Percentiles rank a stretch among this genome's conserved stretches.
Evolutionary conservation across 1,284 basidiomycete genomes (phyloP).

Genomic region (Puccinia sorghi): DNA sequence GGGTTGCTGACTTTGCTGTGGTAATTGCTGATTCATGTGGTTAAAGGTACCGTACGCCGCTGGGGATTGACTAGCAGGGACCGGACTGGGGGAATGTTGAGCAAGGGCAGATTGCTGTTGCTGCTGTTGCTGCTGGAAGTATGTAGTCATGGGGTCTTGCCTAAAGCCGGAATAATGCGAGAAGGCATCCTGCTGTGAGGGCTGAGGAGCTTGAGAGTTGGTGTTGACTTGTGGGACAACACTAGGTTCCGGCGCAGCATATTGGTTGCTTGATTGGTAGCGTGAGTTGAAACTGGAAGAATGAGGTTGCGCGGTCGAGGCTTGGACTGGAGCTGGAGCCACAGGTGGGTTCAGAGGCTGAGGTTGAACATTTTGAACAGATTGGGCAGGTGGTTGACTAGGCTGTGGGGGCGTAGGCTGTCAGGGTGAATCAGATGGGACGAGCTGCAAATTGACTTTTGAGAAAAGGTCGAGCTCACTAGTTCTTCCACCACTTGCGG

Average conservation of each 20-base stretch:
- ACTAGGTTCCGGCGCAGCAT: constrained; percentile 26
- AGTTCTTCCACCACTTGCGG: constrained; percentile 38
- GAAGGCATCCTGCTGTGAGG: constrained; percentile 40
- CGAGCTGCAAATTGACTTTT: background rate
- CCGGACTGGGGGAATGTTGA: constrained; percentile 45
- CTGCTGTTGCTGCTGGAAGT: constrained; percentile 48
- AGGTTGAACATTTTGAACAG: constrained; percentile 33
- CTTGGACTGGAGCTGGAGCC: constrained; percentile 8
- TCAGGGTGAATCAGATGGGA: background rate
- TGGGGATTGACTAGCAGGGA: constrained; percentile 34
- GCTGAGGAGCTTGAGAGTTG: constrained; percentile 32
- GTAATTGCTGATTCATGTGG: constrained; percentile 46
- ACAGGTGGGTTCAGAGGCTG: constrained; percentile 28
- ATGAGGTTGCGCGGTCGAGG: constrained; percentile 19
- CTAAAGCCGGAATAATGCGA: constrained; percentile 44
- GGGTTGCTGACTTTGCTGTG: constrained; percentile 47
- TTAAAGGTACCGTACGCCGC: constrained; percentile 37
- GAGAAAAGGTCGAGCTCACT: constrained; percentile 1
- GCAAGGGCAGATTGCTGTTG: constrained; percentile 41
- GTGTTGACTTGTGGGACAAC: constrained; percentile 20
- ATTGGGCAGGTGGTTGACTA: constrained; percentile 19
- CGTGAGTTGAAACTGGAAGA: constrained; percentile 40
- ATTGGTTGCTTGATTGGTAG: constrained; percentile 38
- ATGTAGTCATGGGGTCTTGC: constrained; percentile 43
- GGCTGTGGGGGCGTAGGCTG: constrained; percentile 11